Percentiles rank a stretch among this genome's conserved stretches.
phyloP scores from a whole-genome alignment of 192 early-diverging fungal genomes.

The Pilobolus umbonatus region DNA sequence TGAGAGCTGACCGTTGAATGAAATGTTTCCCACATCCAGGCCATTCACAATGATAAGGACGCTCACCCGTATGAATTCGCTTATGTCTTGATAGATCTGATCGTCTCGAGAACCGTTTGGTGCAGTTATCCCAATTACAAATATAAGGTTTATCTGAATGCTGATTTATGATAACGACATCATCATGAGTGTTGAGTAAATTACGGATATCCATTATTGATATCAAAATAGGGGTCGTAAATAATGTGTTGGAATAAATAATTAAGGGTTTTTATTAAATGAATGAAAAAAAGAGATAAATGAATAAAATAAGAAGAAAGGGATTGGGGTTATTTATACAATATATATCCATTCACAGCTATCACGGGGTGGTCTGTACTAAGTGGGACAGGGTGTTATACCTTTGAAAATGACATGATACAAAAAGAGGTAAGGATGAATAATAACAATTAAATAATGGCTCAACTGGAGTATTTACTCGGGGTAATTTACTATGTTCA shows the following conservation, averaged over 20 bases:
- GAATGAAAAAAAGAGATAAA: background rate
- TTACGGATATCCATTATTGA: constrained; percentile 35
- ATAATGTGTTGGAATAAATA: background rate
- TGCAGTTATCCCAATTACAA: constrained; percentile 42
- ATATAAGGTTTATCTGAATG: constrained; percentile 35
- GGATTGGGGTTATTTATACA: background rate
- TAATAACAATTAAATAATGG: too few relatives aligned
- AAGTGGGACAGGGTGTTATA: too few relatives aligned
- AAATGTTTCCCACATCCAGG: constrained; percentile 48
- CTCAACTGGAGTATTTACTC: too few relatives aligned
- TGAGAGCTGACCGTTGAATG: constrained; percentile 55
- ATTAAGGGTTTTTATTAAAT: background rate
- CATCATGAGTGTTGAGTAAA: constrained; percentile 28
- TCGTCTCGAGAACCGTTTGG: constrained; percentile 48
- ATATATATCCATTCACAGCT: too few relatives aligned
- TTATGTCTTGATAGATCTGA: constrained; percentile 52
- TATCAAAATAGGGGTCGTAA: background rate
- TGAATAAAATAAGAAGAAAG: background rate
- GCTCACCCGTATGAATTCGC: constrained; percentile 56
- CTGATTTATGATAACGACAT: background rate
- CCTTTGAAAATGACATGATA: too few relatives aligned
- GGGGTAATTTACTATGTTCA: too few relatives aligned
- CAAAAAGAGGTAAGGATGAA: too few relatives aligned
- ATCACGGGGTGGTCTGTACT: too few relatives aligned
- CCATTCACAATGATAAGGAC: constrained; percentile 49